Evolutionary conservation across 305 asterid genomes (phyloP), one percentile per base, ranked within the genome.

Genomic region (Petunia hybrid): DNA sequence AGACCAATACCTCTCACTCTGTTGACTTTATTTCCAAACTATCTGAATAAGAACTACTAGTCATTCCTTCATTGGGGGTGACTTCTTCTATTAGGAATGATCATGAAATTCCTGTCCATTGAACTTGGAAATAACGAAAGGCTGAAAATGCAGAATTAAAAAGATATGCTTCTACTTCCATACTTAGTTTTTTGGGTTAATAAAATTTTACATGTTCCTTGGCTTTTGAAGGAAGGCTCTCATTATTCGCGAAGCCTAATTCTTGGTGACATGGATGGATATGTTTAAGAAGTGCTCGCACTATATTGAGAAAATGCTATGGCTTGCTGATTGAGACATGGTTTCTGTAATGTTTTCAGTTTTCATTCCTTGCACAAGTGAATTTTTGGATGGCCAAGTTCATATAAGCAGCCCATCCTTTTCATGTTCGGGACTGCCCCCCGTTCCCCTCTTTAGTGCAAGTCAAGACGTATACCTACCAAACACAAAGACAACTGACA

Each of bases 61-160:
- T 71, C 42, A 71, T 48, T 8, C 56, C 36, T 71, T 35, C 62
- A 48, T 31, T 61, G 10, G 48, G 62, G 45, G 31, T 71, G 78
- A 71, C 45, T 35, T 71, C 42, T 48, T 71, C 62, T 2, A 16
- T 48, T 7, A 12, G 35, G 35, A 71, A 14, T 71, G 62, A 3
- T n/a, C 78, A 71, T 48, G 12, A 48, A 70, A 22, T 70, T 70
- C 77, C 77, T 22, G 3, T 71, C 35, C 43, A 38, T 42, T 71
- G 45, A 71, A 71, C 61, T 35, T 48, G 78, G 62, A 71, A 57
- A 48, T 31, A 48, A 2, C 6, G 45, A 8, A 71, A 71, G 61
- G 62, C 13, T 48, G 62, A 71, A 48, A 48, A 71, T 71, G 61
- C 45, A 71, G 62, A 48, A 71, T 12, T 35, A 71, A 70, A 31